A percentile compares a stretch with the other conserved stretches of the same genome.
Conservation (phyloP, 1,139 yeast species). For the Pichia inconspicua region DNA sequence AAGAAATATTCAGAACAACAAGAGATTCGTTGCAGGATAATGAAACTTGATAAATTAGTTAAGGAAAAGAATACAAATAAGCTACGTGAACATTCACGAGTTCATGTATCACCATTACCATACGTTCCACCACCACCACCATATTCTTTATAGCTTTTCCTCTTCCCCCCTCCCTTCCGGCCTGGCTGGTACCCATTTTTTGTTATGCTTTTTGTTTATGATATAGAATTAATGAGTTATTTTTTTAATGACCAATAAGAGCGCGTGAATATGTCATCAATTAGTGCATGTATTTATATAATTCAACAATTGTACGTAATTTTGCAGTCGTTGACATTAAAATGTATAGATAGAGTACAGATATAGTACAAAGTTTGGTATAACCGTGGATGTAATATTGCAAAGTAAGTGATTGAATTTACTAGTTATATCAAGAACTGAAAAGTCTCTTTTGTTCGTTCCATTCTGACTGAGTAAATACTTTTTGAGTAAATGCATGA, state of each 20-base stretch:
- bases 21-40: slow-evolving; percentile 21
- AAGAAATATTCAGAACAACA: slow-evolving; percentile 15
- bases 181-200: background rate
- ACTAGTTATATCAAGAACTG: background rate
- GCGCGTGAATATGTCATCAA: slow-evolving; percentile 6
- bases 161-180: background rate
- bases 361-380: background rate
- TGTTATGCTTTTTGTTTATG: background rate
- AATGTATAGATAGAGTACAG: background rate
- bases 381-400: no score
- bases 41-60: slow-evolving; percentile 21
- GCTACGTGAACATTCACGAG: background rate
- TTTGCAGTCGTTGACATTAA: background rate
- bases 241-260: slow-evolving; percentile 3
- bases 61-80: slow-evolving; percentile 9
- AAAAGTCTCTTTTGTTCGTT: slow-evolving; percentile 28
- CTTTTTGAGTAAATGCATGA: slow-evolving; percentile 93
- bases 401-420: no score
- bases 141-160: slow-evolving; percentile 12
- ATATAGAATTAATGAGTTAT: background rate
- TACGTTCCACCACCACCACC: slow-evolving; percentile 21
- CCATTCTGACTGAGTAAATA: slow-evolving; percentile 72
- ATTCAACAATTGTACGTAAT: no score
- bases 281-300: no score
- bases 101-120: slow-evolving; percentile 10